Evolutionary conservation across 306 rosid genomes (phyloP).

Genomic region (Vicia faba): DNA sequence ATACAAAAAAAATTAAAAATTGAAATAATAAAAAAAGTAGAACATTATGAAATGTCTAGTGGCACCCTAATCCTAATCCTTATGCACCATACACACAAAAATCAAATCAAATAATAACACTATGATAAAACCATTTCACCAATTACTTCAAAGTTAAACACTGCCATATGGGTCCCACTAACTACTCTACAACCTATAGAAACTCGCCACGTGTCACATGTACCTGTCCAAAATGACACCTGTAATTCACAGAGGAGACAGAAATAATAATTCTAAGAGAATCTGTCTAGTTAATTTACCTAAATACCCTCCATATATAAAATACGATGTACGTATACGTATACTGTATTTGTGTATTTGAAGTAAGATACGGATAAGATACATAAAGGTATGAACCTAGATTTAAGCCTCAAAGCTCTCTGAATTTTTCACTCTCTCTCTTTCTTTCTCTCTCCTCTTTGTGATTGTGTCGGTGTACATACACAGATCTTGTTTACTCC

Average conservation of each 20-base stretch:
- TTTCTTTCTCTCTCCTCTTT: constrained; percentile 24
- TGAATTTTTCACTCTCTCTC: background rate
- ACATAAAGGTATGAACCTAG: constrained; percentile 50
- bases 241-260: constrained; percentile 29
- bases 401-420: constrained; percentile 55
- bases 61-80: background rate
- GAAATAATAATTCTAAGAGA: constrained; percentile 24
- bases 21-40: background rate
- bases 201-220: background rate
- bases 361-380: constrained; percentile 48
- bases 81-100: background rate
- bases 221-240: constrained; percentile 17
- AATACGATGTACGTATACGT: constrained; percentile 28
- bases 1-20: background rate
- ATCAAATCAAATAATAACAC: constrained; percentile 1
- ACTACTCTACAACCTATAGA: background rate
- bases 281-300: constrained; percentile 1
- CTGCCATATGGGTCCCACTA: constrained; percentile 3
- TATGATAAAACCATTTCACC: background rate
- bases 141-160: background rate
- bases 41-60: constrained; percentile 3
- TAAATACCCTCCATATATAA: constrained; percentile 32
- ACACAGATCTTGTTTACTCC: constrained; percentile 63
- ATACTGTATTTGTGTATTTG: constrained; percentile 28
- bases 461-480: constrained; percentile 70